Base-by-base conservation (phyloP, 192 early-diverging fungal genomes). In the Backusella macrospora region DNA sequence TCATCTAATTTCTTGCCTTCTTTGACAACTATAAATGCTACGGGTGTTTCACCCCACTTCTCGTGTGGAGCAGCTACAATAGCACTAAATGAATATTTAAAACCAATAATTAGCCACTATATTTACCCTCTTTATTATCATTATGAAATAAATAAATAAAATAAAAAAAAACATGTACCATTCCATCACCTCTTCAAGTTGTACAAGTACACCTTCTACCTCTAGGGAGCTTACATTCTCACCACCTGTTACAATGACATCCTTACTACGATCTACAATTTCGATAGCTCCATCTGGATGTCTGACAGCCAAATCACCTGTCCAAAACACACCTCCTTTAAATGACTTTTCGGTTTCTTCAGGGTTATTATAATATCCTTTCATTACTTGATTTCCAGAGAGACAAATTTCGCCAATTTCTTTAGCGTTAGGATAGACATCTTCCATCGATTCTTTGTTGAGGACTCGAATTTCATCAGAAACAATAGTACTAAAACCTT, bases 181-280 rank as follows among this genome's bases (percentile, higher is more conserved):
- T 69, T 91, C 90, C 9, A 86, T 68, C 21, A 90, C 85, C 14
- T 81, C 63, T 18, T 82, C 76, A 48, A 87, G 80, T 13, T 80
- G 64, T 21, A 83, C 74, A 67, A 89, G 79, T 12, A 78, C 82
- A 13, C 80, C 80, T 65, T 90, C 89, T 8, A 90, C 82, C 39
- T 86, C 87, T 26, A 89, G 70, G 0, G 85, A 86, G 0, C 84
- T 84, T 49, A 90, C 83, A 62, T 89, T 89, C 48, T 90, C 88
- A 5, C 88, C 89, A 10, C 89, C 89, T 34, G 83, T 85, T 64
- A 90, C 87, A 45, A 90, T 88, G 21, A 90, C 84, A 43, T 90
- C 89, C 66, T 90, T 90, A 62, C 77, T 66, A 18, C 89, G 81
- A 63, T 90, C 89, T 23, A 85, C 77, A 16, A 90, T 78, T 37